Base-by-base conservation (phyloP, 495 filamentous ascomycete species). In the Cercophora samala region DNA sequence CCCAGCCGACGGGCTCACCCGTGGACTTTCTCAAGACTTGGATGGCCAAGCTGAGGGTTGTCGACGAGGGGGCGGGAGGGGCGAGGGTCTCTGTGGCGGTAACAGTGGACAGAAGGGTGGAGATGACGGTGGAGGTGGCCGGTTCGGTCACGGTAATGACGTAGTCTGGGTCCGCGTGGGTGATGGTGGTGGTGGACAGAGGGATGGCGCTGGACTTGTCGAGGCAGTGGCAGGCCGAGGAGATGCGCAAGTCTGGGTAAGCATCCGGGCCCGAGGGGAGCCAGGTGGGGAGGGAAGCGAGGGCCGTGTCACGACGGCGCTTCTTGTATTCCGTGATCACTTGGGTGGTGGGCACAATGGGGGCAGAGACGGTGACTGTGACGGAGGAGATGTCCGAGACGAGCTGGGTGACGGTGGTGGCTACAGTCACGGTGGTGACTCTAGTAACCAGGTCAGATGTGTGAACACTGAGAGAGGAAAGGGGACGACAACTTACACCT, bases 141-240 rank as follows among this genome's bases (percentile, higher is more conserved):
- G 67, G 42, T 9, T 53, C 61, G 52, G 24, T 42, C 17, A 69
- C 25, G 23, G 23, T n/a, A 52, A 32, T 18, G 17, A 9, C 59
- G 58, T 46, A 11, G 22, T 25, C 60, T 29, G 67, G 58, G 22
- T 19, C 29, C 60, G 53, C 63, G n/a, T 59, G 58, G 59, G 67
- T 63, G 29, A 37, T 22, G 64, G 60, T 69, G 11, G 63, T 52
- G 19, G 61, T 23, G 18, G 61, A 22, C 6, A 29, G 18, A 13
- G 60, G 26, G 32, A 25, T 29, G 61, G 51, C 21, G 42, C 61
- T 63, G 53, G 37, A 46, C 37, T 13, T 46, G 37, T 46, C 37
- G 59, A 63, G 61, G 61, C 61, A 63, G 15, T 51, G 17, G 61
- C 61, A 63, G 42, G 61, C 61, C n/a, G 61, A 63, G 29, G 61